Percentiles rank a stretch among this genome's conserved stretches.
Conservation (phyloP, 2,329 filamentous ascomycete species). For the Nemania bipapillata region DNA sequence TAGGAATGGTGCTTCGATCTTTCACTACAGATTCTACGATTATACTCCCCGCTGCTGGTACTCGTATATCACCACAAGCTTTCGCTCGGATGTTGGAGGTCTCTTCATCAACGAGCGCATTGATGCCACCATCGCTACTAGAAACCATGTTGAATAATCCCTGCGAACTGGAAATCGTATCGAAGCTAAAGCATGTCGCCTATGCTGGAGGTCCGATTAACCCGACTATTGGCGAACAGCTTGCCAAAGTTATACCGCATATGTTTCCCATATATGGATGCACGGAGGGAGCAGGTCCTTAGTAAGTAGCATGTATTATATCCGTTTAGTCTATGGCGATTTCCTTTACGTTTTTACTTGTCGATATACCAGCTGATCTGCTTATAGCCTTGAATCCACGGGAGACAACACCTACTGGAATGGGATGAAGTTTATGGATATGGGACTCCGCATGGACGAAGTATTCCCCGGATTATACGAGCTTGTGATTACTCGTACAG, state of each 20-base stretch:
- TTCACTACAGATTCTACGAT: conserved; percentile 29
- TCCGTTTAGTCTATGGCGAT: background rate
- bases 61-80: conserved; percentile 40
- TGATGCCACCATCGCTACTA: conserved; percentile 41
- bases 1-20: conserved; percentile 27
- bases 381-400: conserved; percentile 39
- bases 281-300: conserved; percentile 41
- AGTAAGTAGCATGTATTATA: conserved; percentile 21
- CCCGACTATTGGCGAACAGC: conserved; percentile 36
- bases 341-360: background rate
- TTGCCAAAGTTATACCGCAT: conserved; percentile 41
- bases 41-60: conserved; percentile 41
- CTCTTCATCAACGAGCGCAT: conserved; percentile 27
- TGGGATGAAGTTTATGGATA: conserved; percentile 45
- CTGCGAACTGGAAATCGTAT: conserved; percentile 35
- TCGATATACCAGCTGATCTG: background rate
- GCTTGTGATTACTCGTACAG: conserved; percentile 47
- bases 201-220: conserved; percentile 46
- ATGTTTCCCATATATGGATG: conserved; percentile 43
- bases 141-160: conserved; percentile 44
- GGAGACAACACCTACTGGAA: conserved; percentile 43
- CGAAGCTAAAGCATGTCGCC: conserved; percentile 41
- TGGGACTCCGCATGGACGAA: conserved; percentile 51
- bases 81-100: conserved; percentile 40
- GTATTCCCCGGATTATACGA: conserved; percentile 48